Percentiles rank a stretch among this genome's conserved stretches.
Conservation (phyloP, 148 eudicot genomes). For the Chenopodium quinoa region DNA sequence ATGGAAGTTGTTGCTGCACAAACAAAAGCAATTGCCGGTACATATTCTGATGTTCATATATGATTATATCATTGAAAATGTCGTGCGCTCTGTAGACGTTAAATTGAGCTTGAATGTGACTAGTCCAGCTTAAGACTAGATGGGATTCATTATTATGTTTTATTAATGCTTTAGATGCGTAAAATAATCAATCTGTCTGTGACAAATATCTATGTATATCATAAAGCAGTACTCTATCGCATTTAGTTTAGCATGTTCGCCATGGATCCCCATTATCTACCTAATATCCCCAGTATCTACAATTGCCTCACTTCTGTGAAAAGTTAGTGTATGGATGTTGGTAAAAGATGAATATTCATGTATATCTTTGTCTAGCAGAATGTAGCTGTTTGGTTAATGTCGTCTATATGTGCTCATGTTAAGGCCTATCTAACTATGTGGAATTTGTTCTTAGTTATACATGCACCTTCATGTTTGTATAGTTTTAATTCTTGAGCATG, state of each 20-base stretch:
- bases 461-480: not conserved
- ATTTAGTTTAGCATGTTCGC: not conserved
- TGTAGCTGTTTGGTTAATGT: conserved; percentile 2
- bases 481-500: not conserved
- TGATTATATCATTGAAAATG: not conserved
- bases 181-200: not conserved
- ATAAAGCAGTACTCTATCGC: not conserved
- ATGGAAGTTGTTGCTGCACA: conserved; percentile 89
- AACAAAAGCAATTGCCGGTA: conserved; percentile 90
- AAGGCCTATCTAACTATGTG: not conserved
- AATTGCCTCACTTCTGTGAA: not conserved
- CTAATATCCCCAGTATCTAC: not conserved
- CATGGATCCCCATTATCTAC: not conserved
- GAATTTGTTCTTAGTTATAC: not conserved
- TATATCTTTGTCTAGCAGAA: not conserved
- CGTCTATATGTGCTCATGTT: not conserved
- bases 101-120: not conserved
- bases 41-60: not conserved
- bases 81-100: not conserved
- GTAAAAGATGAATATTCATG: not conserved
- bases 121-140: not conserved
- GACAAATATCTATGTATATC: not conserved
- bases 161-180: not conserved
- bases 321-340: conserved; percentile 6
- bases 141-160: not conserved